A percentile compares a stretch with the other conserved stretches of the same genome.
These are phyloP conservation scores for Reutealis trisperma DNA, from an alignment of 345 rosid genomes.

Conservation along the genomic window DNA sequence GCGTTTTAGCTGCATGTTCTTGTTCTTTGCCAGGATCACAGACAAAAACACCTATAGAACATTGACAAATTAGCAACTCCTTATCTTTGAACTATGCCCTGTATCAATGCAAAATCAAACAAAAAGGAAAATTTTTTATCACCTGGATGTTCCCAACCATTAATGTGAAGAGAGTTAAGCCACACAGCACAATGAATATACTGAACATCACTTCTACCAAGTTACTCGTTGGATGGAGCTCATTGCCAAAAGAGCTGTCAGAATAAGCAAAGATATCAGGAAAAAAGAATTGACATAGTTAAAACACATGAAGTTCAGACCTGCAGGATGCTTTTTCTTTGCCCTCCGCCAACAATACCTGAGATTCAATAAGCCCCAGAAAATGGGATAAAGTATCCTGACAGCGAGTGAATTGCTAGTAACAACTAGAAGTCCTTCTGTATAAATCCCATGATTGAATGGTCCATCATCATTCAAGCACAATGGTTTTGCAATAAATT, in stretches of 20 bases:
- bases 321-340: too few relatives aligned
- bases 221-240: slow-evolving; percentile 59
- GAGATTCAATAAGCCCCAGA: slow-evolving; percentile 65
- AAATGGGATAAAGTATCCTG: slow-evolving; percentile 62
- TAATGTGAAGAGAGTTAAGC: slow-evolving; percentile 61
- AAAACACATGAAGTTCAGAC: too few relatives aligned
- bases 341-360: slow-evolving; percentile 43
- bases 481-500: slow-evolving; percentile 26
- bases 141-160: slow-evolving; percentile 68
- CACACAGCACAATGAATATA: slow-evolving; percentile 50
- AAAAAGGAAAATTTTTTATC: background rate
- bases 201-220: slow-evolving; percentile 60
- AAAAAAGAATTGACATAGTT: background rate
- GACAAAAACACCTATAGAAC: slow-evolving; percentile 51
- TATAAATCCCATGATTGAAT: slow-evolving; percentile 55
- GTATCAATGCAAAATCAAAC: background rate
- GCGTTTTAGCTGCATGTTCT: slow-evolving; percentile 48
- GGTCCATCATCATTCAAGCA: slow-evolving; percentile 53
- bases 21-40: slow-evolving; percentile 56
- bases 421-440: slow-evolving; percentile 53
- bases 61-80: background rate
- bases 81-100: background rate
- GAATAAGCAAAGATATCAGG: background rate
- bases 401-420: slow-evolving; percentile 52
- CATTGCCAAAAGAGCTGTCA: slow-evolving; percentile 60